Conservation (phyloP, 768 basidiomycete genomes). For the Cyclocybe aegerita region DNA sequence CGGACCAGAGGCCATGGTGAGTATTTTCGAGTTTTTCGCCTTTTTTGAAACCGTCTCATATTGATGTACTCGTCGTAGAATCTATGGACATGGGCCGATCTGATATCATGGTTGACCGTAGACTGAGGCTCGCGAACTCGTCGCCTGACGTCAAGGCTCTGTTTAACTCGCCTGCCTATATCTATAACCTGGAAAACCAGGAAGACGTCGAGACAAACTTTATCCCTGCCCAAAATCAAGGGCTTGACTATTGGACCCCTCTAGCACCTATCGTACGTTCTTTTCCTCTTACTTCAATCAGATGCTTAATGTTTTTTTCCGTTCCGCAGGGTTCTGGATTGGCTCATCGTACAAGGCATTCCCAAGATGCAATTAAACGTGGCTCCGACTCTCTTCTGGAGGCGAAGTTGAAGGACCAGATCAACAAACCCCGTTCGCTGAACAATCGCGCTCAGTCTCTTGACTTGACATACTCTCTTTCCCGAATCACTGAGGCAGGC, state of each 20-base stretch:
- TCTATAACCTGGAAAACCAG: conserved; percentile 76
- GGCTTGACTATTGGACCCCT: conserved; percentile 75
- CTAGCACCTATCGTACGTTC: conserved; percentile 70
- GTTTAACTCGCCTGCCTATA: conserved; percentile 84
- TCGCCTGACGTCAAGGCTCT: conserved; percentile 95
- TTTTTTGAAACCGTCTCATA: not conserved
- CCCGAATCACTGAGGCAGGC: conserved; percentile 73
- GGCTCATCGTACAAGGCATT: conserved; percentile 63
- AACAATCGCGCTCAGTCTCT: conserved; percentile 89
- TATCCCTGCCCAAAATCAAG: conserved; percentile 39
- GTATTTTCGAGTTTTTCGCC: conserved; percentile 11
- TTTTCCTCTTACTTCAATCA: conserved; percentile 6
- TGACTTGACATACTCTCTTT: conserved; percentile 81
- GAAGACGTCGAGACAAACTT: conserved; percentile 65
- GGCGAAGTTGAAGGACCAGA: conserved; percentile 78
- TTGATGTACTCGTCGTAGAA: conserved; percentile 40
- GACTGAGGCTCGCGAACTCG: conserved; percentile 81
- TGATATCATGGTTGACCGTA: conserved; percentile 67
- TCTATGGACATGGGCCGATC: conserved; percentile 76
- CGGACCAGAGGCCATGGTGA: conserved; percentile 63
- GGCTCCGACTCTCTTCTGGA: conserved; percentile 84
- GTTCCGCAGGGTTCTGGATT: conserved; percentile 62
- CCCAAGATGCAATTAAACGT: conserved; percentile 76
- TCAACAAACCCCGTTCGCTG: conserved; percentile 74
- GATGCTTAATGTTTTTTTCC: conserved; percentile 12